A percentile compares a stretch with the other conserved stretches of the same genome.
phyloP scores from a whole-genome alignment of 768 basidiomycete genomes.

The Mycena rosella region DNA sequence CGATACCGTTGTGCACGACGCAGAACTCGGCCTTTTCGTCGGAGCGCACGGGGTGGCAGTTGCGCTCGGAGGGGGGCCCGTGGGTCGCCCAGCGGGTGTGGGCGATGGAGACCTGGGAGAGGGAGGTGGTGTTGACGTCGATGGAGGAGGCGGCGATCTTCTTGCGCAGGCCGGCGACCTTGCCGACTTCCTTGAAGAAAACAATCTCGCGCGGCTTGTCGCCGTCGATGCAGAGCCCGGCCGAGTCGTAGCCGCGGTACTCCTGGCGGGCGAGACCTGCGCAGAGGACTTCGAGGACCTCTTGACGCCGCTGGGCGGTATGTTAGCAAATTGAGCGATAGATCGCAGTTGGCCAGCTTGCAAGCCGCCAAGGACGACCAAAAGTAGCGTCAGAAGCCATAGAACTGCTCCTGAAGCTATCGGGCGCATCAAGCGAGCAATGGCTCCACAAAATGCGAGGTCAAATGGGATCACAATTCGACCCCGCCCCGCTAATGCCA shows the following conservation, averaged over 20 bases:
- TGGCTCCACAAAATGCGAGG: too few relatives aligned
- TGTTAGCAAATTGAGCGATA: slow-evolving; percentile 19
- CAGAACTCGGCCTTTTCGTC: slow-evolving; percentile 87
- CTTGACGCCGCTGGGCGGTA: slow-evolving; percentile 79
- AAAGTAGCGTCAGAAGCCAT: slow-evolving; percentile 16
- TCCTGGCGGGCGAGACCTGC: slow-evolving; percentile 95
- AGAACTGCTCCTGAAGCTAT: too few relatives aligned
- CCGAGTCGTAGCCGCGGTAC: slow-evolving; percentile 98
- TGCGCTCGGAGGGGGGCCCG: slow-evolving; percentile 86
- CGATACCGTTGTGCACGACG: slow-evolving; percentile 98
- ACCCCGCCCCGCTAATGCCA: too few relatives aligned
- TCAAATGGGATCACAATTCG: too few relatives aligned
- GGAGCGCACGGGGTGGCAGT: slow-evolving; percentile 96
- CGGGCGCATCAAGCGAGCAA: too few relatives aligned
- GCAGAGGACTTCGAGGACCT: slow-evolving; percentile 90
- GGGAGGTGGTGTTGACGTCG: slow-evolving; percentile 80
- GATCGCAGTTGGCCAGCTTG: not conserved
- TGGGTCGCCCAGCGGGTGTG: slow-evolving; percentile 99
- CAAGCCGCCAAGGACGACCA: too few relatives aligned
- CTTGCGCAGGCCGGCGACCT: slow-evolving; percentile 93
- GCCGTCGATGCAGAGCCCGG: slow-evolving; percentile 91
- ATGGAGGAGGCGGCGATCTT: slow-evolving; percentile 80
- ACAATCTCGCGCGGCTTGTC: slow-evolving; percentile 82
- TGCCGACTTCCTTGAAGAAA: slow-evolving; percentile 98
- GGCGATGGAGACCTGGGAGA: slow-evolving; percentile 95